Conservation (phyloP, 768 basidiomycete genomes). For the Pleurotus giganteus region DNA sequence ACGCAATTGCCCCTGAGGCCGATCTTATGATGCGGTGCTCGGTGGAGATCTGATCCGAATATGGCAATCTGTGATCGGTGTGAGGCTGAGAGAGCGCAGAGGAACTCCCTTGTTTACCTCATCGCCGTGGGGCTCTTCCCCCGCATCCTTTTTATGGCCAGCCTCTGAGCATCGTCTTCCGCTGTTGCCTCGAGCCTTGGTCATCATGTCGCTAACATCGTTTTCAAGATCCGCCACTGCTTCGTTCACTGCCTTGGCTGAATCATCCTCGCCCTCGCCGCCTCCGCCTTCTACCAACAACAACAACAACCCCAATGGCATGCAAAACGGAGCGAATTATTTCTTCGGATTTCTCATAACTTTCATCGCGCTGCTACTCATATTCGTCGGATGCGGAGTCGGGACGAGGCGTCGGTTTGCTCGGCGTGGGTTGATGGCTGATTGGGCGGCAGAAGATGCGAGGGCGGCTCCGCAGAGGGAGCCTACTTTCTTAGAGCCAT, state of each 20-base stretch:
- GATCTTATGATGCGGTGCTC: too few relatives aligned
- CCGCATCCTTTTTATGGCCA: constrained; percentile 10
- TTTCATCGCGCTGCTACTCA: constrained; percentile 44
- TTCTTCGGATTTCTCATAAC: constrained; percentile 54
- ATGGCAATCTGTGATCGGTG: too few relatives aligned
- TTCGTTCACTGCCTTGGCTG: constrained; percentile 2
- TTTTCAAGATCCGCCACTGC: neutral
- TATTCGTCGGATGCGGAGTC: constrained; percentile 52
- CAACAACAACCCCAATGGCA: neutral
- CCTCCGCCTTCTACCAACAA: neutral
- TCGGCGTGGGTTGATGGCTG: constrained; percentile 21
- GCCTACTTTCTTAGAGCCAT: constrained; percentile 15
- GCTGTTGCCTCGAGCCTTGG: neutral
- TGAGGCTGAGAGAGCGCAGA: too few relatives aligned
- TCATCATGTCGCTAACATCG: neutral
- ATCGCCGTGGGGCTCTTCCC: neutral
- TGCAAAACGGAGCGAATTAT: constrained; percentile 37
- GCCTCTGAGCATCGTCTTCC: neutral
- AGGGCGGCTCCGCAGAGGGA: constrained; percentile 16
- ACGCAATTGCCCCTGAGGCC: too few relatives aligned
- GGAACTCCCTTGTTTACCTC: neutral
- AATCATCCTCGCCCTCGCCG: constrained; percentile 8
- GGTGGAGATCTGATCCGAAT: too few relatives aligned
- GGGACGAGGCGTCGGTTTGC: constrained; percentile 40
- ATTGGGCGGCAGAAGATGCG: constrained; percentile 14